Conservation (phyloP, 2,329 filamentous ascomycete genomes). For the Sclerotinia borealis region DNA sequence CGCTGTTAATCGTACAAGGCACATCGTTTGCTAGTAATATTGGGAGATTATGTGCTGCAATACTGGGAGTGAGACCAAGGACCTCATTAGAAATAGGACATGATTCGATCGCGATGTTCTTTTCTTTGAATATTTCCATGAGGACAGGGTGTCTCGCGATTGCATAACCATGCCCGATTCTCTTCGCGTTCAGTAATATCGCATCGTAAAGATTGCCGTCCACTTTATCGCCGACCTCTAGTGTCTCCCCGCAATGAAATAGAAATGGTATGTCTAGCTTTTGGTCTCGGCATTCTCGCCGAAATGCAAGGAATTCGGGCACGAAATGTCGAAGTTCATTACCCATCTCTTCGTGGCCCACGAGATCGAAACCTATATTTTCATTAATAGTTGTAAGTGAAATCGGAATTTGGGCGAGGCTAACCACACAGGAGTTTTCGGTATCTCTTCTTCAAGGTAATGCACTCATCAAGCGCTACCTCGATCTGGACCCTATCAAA, state of each 20-base stretch:
- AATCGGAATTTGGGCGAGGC: slow-evolving; percentile 20
- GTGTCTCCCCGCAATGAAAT: slow-evolving; percentile 71
- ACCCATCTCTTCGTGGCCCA: slow-evolving; percentile 58
- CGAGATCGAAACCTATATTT: slow-evolving; percentile 57
- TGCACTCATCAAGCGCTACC: slow-evolving; percentile 53
- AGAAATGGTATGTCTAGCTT: slow-evolving; percentile 61
- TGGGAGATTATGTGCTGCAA: slow-evolving; percentile 62
- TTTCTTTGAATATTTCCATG: slow-evolving; percentile 58
- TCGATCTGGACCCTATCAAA: slow-evolving; percentile 45
- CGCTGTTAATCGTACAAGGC: slow-evolving; percentile 67
- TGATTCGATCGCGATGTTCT: slow-evolving; percentile 64
- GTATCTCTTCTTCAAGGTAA: slow-evolving; percentile 52
- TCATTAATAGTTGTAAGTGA: neutral
- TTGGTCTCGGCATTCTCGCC: slow-evolving; percentile 42
- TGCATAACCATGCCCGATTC: slow-evolving; percentile 70
- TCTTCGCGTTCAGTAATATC: slow-evolving; percentile 57
- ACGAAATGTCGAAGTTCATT: slow-evolving; percentile 55
- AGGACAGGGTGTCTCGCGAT: slow-evolving; percentile 60
- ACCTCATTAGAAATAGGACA: slow-evolving; percentile 76
- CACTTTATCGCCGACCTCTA: slow-evolving; percentile 56
- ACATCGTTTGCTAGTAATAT: slow-evolving; percentile 64
- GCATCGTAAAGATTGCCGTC: slow-evolving; percentile 67
- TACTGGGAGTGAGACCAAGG: slow-evolving; percentile 59
- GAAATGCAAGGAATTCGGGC: slow-evolving; percentile 51
- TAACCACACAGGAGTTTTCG: slow-evolving; percentile 58